A percentile compares a stretch with the other conserved stretches of the same genome.
phyloP scores from a whole-genome alignment of 257 asterid genomes.

The Solanum boliviense region DNA sequence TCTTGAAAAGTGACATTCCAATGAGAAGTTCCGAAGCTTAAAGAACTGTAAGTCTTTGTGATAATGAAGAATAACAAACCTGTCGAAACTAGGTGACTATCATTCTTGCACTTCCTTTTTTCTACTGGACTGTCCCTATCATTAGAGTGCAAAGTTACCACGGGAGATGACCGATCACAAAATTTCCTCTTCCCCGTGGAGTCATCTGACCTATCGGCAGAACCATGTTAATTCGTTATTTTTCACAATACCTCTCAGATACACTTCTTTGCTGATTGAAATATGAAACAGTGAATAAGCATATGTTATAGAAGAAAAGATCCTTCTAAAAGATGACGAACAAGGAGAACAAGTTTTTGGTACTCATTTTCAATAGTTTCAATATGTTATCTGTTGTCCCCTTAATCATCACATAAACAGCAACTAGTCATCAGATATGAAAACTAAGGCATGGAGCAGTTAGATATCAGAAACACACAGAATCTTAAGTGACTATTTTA shows the following conservation, averaged over 20 bases:
- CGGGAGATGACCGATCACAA: conserved; percentile 10
- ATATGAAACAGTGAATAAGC: not conserved
- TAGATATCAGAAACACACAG: not conserved
- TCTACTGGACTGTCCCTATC: conserved; percentile 4
- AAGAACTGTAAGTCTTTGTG: not conserved
- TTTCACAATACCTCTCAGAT: not conserved
- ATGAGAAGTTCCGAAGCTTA: not conserved
- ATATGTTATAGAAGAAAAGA: not conserved
- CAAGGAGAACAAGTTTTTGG: no score
- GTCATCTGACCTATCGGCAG: conserved; percentile 9
- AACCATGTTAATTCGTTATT: not conserved
- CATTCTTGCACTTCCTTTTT: conserved; percentile 4
- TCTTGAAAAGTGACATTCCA: not conserved
- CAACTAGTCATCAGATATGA: not conserved
- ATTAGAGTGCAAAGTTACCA: not conserved
- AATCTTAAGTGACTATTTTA: not conserved
- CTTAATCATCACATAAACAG: not conserved
- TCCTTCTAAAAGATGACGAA: not conserved
- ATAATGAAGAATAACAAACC: conserved; percentile 8
- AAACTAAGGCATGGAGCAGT: not conserved
- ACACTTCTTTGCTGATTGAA: not conserved
- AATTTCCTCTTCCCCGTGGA: conserved; percentile 26
- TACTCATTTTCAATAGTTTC: no score
- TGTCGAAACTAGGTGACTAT: conserved; percentile 4
- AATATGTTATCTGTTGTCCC: not conserved